phyloP scores from a whole-genome alignment of 768 basidiomycete species.

The Suillus subalutaceus region DNA sequence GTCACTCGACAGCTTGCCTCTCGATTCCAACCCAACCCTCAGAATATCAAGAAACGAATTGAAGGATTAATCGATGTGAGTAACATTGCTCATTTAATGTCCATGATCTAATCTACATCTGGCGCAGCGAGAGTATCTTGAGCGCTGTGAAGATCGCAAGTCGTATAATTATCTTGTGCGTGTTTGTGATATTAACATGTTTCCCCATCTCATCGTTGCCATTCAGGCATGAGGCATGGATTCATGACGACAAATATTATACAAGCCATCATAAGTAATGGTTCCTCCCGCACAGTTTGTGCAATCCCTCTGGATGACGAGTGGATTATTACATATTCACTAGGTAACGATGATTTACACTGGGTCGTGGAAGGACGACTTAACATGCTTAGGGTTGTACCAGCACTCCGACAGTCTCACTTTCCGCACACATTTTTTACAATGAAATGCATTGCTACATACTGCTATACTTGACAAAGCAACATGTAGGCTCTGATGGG shows the following conservation, averaged over 20 bases:
- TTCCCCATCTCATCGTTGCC: neutral
- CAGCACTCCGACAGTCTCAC: neutral
- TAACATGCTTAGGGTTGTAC: neutral
- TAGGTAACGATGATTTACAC: neutral
- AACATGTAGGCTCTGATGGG: conserved; percentile 34
- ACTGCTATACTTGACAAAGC: conserved; percentile 34
- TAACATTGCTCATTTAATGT: conserved; percentile 10
- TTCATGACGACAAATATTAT: neutral
- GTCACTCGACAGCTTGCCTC: conserved; percentile 83
- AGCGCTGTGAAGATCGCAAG: conserved; percentile 84
- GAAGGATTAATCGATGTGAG: conserved; percentile 91
- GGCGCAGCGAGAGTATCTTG: conserved; percentile 87
- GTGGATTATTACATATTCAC: neutral
- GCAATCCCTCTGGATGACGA: neutral
- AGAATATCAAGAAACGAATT: conserved; percentile 90
- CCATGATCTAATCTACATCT: conserved; percentile 2
- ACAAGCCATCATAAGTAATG: neutral
- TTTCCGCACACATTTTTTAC: neutral
- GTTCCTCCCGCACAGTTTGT: too few relatives aligned
- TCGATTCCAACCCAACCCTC: conserved; percentile 86
- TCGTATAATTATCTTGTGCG: conserved; percentile 81
- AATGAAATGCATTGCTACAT: conserved; percentile 24
- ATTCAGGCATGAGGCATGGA: conserved; percentile 27
- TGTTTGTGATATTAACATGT: neutral
- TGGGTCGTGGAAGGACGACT: neutral